Conservation (phyloP, 768 basidiomycete species). For the Amanita exitialis region DNA sequence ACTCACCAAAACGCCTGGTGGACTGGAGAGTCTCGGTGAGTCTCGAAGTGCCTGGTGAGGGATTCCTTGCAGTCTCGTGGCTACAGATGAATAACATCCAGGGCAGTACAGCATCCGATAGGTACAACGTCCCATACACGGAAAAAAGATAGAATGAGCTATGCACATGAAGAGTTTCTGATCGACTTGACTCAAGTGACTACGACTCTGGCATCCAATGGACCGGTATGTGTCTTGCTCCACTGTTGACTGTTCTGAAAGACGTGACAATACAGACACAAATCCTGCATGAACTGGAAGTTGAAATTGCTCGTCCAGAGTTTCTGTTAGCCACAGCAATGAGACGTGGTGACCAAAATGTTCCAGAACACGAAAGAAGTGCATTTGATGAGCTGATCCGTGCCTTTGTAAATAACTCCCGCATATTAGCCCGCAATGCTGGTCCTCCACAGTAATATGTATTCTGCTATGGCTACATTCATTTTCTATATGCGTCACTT, state of each 20-base stretch:
- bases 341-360: conserved; percentile 53
- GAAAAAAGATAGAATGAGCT: conserved; percentile 86
- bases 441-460: conserved; percentile 6
- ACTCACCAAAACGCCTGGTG: conserved; percentile 67
- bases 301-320: conserved; percentile 72
- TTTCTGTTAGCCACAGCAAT: conserved; percentile 63
- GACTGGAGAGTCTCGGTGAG: conserved; percentile 95
- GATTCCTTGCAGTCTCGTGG: background rate
- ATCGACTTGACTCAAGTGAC: conserved; percentile 94
- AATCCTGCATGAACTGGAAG: conserved; percentile 76
- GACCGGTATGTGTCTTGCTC: conserved; percentile 33
- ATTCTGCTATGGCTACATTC: background rate
- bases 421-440: conserved; percentile 80
- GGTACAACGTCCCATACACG: conserved; percentile 53
- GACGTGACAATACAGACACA: conserved; percentile 32
- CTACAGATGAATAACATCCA: background rate
- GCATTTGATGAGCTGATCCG: conserved; percentile 89
- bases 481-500: background rate
- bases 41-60: conserved; percentile 79
- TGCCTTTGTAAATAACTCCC: conserved; percentile 86
- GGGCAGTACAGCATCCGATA: conserved; percentile 55
- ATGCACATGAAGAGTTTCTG: conserved; percentile 85
- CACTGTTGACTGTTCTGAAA: conserved; percentile 1
- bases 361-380: conserved; percentile 51
- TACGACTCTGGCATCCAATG: conserved; percentile 33